Base-by-base conservation (phyloP, 306 rosid species). In the Crataegus laevigata region DNA sequence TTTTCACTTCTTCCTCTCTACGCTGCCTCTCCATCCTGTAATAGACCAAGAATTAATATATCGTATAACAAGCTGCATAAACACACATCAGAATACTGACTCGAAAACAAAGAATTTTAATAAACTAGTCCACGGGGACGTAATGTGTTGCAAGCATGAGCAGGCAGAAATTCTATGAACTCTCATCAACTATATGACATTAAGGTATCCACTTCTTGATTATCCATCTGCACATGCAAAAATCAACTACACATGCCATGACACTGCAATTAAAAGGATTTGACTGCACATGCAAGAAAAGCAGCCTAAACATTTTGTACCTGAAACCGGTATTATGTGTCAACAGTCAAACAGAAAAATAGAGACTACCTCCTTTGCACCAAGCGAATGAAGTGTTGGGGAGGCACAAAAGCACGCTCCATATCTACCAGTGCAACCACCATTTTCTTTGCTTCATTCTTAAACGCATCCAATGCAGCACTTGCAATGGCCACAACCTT, bases 371-470 rank as follows among this genome's bases (percentile, higher is more conserved):
- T 94, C 78, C 97, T 88, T 68, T 94, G 97, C 74, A 94, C 96
- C 83, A 94, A 84, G 55, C 99, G 96, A 83, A 94, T 94, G 81
- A 94, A 94, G 73, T 94, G 99, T 61, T 94, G 97, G 3, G 99
- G 99, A 59, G 97, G 97, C 80, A 94, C 99, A 90, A 94, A 94
- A 82, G 97, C 96, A 73, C 99, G 93, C 83, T 94, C 99, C 99
- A 94, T 94, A 82, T 94, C 99, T 78, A 94, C 99, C 51, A 94
- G 84, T 24, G 97, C 97, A 79, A 94, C 91, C 81, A 94, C 97
- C 97, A 94, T 92, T 85, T 94, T 91, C 90, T 87, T 94, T 5
- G 98, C 88, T 73, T 94, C 98, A 77, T 73, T 90, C 85, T 91
- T 94, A 79, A 94, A 94, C 73, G 68, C 90, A 67, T 94, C 99